Base-by-base conservation (phyloP, 2,329 filamentous ascomycete species). In the Monilinia vaccinii-corymbosi region DNA sequence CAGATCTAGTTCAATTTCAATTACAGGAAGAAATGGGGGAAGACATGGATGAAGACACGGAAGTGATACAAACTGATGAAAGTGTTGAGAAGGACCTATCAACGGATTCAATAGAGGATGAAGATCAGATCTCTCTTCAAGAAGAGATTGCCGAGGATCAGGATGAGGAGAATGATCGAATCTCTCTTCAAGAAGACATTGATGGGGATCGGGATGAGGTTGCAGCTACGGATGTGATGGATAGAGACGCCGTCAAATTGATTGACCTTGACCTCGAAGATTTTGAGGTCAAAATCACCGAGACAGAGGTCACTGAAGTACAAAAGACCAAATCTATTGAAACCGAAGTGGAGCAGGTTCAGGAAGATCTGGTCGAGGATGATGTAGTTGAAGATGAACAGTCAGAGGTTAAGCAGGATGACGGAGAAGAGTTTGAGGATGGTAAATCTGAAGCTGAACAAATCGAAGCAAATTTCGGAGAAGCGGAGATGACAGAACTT, bases 21-120 rank as follows among this genome's bases (percentile, higher is more conserved):
- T 40, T 60, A 25, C 57, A 48, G 31, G 49, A 60, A 36, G 57
- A 60, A 31, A 44, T 55, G 40, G 57, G 49, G 32, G 57, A 42
- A n/a, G 34, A 59, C 4, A 21, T 55, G 31, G 49, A 40, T 11
- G 57, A 60, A 31, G 49, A 60, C 21, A 13, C 18, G 8, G 49
- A 55, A 32, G 28, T 53, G 13, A 31, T 42, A 18, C 6, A 51
- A 23, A 18, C 14, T 18, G 45, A 32, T 21, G 45, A 40, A 51
- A 10, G 14, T 9, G 16, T 44, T 21, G 38, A 42, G n/a, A 18
- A 57, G 23, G 32, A 32, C 31, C 6, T 34, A 11, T 32, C 38
- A 21, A 4, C 13, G 18, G 25, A 44, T 8, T 32, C 21, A 16
- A 5, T 53, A 32, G 44, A 57, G 4, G 23, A 38, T 32, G 45